Conservation (phyloP, 1,284 basidiomycete genomes). For the Trichosporon sp. region DNA sequence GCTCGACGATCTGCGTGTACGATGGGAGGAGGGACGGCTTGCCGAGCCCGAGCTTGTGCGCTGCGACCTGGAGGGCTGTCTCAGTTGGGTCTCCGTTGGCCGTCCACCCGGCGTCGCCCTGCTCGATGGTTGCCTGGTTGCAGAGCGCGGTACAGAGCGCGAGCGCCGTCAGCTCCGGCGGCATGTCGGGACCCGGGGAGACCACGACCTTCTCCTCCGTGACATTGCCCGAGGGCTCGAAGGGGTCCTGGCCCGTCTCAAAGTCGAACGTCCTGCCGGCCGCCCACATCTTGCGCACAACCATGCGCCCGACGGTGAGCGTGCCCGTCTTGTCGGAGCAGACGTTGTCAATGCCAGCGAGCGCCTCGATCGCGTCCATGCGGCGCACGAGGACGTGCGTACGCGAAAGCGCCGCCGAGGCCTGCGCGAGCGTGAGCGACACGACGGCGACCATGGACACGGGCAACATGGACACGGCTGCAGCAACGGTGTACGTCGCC, state of each 20-base stretch:
- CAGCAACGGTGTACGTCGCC: slow-evolving; percentile 53
- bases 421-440: slow-evolving; percentile 49
- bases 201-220: slow-evolving; percentile 37
- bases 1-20: slow-evolving; percentile 50
- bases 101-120: slow-evolving; percentile 57
- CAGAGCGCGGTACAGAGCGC: slow-evolving; percentile 52
- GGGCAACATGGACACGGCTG: slow-evolving; percentile 57
- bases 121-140: slow-evolving; percentile 52
- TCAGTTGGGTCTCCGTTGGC: slow-evolving; percentile 67
- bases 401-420: slow-evolving; percentile 49
- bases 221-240: slow-evolving; percentile 49
- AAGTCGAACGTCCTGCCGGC: slow-evolving; percentile 48
- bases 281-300: slow-evolving; percentile 59
- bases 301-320: slow-evolving; percentile 57
- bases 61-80: slow-evolving; percentile 62
- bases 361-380: slow-evolving; percentile 56
- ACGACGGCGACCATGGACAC: slow-evolving; percentile 53
- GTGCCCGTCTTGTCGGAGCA: slow-evolving; percentile 66
- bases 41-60: slow-evolving; percentile 53
- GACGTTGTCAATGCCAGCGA: slow-evolving; percentile 60
- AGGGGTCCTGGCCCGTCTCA: slow-evolving; percentile 50
- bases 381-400: slow-evolving; percentile 54
- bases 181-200: background rate
- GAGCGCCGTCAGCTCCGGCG: slow-evolving; percentile 42
- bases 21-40: slow-evolving; percentile 38